Evolutionary conservation across 2,329 filamentous ascomycete species (phyloP), one percentile per base, ranked within the genome.

Genomic region (Samsoniella hepiali): DNA sequence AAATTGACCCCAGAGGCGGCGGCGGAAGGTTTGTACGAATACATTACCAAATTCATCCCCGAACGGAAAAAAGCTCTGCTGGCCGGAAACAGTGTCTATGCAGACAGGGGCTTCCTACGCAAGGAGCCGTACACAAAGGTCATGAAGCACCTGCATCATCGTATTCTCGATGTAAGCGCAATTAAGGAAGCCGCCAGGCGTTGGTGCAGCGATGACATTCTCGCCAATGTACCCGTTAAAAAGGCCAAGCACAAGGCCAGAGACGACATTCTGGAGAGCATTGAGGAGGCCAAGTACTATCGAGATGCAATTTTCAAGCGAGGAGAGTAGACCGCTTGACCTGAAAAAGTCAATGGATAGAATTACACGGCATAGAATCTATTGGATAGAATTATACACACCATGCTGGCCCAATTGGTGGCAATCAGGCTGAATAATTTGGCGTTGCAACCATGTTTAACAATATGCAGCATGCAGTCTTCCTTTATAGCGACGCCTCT

Each of bases 181-280:
- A 85, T 98, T 72, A 98, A 98, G 78, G 95, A 99, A 79, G 93
- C 91, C 29, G 90, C 88, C 22, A 85, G 87, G 67, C 83, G 94
- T 53, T 99, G 95, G 94, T 88, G 87, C 50, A 81, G 82, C 1
- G 74, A 80, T n/a, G 81, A 84, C 8, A 74, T 91, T 9, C 68
- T 73, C 38, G 70, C 68, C 59, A 67, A 68, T 49, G 64, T 78
- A 17, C 59, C 63, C 36, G 72, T 90, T 65, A 78, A 79, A 62
- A 79, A 81, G 72, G 86, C 85, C 44, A 79, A 88, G 58, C 95
- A 99, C 78, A 86, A 94, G 75, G 95, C 95, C 0, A 87, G 84
- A 69, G 87, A 91, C 62, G 95, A 99, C 75, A 97, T 99, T 64
- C 76, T 97, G 65, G 95, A 99, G 79, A 98, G 94, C 76, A 97